These are phyloP conservation scores for Neonectria faginata DNA, from an alignment of 2,329 filamentous ascomycete genomes.

Conservation along the genomic window DNA sequence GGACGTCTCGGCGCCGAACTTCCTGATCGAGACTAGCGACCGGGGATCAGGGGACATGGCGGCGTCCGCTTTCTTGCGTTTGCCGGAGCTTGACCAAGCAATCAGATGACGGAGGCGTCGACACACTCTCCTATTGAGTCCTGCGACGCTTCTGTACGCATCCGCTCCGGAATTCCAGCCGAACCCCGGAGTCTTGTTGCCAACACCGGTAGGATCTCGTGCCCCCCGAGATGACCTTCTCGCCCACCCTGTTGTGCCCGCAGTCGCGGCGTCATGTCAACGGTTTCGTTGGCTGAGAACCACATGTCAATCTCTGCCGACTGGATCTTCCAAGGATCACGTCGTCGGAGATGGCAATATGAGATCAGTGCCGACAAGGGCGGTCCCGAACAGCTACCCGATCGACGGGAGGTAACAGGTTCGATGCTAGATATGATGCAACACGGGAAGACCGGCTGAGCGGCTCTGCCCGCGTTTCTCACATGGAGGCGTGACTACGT, in stretches of 20 bases:
- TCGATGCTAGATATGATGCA: constrained; percentile 12
- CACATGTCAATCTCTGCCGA: constrained; percentile 1
- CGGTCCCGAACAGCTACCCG: not conserved
- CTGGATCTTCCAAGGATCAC: constrained; percentile 8
- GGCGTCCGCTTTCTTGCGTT: constrained; percentile 9
- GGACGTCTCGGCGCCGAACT: constrained; percentile 35
- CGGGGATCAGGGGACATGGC: constrained; percentile 6
- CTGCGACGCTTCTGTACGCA: not conserved
- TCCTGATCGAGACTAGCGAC: constrained; percentile 17
- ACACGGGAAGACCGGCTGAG: not conserved
- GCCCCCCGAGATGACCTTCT: constrained; percentile 15
- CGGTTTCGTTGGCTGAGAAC: not conserved
- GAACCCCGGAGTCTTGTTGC: not conserved
- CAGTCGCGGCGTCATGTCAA: not conserved
- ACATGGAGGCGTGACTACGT: not conserved
- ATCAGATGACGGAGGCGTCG: not conserved
- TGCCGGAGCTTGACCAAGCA: not conserved
- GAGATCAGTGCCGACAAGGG: not conserved
- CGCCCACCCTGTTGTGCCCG: not conserved
- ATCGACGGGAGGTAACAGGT: constrained; percentile 11
- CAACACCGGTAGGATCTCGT: not conserved
- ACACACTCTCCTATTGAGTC: not conserved
- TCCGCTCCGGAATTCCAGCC: constrained; percentile 5
- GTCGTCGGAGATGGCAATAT: constrained; percentile 5
- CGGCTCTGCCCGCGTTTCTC: not conserved